Percentiles rank a stretch among this genome's conserved stretches.
Conservation (phyloP, 371 early-diverging fungal species). For the Mortierella sp. region DNA sequence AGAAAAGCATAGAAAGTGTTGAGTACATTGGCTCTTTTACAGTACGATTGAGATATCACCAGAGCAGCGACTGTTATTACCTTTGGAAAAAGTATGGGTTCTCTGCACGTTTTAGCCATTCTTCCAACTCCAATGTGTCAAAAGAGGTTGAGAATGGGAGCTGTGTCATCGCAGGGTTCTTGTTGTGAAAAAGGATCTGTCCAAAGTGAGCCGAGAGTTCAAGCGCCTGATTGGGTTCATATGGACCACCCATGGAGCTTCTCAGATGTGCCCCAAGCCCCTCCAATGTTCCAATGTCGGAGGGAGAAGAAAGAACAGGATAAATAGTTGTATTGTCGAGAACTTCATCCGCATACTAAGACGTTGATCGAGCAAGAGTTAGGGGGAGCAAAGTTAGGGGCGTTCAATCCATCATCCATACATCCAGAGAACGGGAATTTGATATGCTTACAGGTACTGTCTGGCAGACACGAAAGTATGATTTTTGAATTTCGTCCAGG, state of each 20-base stretch:
- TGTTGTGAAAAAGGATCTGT: constrained; percentile 43
- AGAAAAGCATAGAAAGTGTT: not conserved
- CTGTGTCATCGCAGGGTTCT: not conserved
- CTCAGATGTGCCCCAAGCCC: constrained; percentile 17
- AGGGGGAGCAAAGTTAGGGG: not conserved
- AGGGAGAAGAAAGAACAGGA: constrained; percentile 28
- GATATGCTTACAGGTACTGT: constrained; percentile 26
- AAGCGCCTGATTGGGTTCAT: constrained; percentile 5
- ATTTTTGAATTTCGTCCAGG: constrained; percentile 25
- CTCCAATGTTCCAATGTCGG: constrained; percentile 8
- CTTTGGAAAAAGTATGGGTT: constrained; percentile 33
- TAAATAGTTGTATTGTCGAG: not conserved
- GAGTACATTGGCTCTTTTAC: not conserved
- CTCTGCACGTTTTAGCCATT: constrained; percentile 36
- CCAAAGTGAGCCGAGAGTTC: constrained; percentile 37
- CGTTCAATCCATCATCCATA: not conserved
- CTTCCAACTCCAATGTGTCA: constrained; percentile 22
- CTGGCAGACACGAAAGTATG: constrained; percentile 35
- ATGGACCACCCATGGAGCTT: not conserved
- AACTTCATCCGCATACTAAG: constrained; percentile 22
- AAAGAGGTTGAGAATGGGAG: constrained; percentile 22
- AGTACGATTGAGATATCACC: not conserved
- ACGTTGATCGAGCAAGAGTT: not conserved
- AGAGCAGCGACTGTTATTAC: constrained; percentile 3
- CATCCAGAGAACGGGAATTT: no score